Percentiles rank a stretch among this genome's conserved stretches.
phyloP scores from a whole-genome alignment of 106 monocot genomes.

The Dactylorhiza incarnata region DNA sequence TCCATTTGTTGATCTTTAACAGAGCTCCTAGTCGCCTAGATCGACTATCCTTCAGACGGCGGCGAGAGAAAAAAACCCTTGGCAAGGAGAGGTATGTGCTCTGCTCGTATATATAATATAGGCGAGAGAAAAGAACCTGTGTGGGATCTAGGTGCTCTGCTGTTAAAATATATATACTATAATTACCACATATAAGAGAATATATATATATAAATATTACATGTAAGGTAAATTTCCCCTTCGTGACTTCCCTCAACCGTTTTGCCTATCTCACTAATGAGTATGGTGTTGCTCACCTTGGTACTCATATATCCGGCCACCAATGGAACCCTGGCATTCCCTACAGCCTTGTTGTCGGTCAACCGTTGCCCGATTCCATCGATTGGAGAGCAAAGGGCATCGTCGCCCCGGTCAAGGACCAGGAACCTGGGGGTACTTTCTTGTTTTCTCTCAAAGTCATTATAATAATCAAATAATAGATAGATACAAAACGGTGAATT shows the following conservation, averaged over 20 bases:
- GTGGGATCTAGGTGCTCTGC: too few species aligned
- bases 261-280: conserved; percentile 93
- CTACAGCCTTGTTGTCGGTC: conserved; percentile 30
- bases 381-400: conserved; percentile 80
- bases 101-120: not conserved
- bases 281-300: conserved; percentile 48
- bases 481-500: not conserved
- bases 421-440: conserved; percentile 69
- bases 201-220: too few species aligned
- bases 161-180: too few species aligned
- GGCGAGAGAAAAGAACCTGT: too few species aligned
- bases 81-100: not conserved
- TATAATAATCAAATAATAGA: not conserved
- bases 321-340: conserved; percentile 14
- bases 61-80: not conserved
- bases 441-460: not conserved
- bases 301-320: conserved; percentile 7
- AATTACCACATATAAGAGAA: too few species aligned
- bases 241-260: conserved; percentile 53
- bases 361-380: conserved; percentile 50
- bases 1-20: conserved; percentile 32
- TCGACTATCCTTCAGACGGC: not conserved
- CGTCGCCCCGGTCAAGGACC: conserved; percentile 61
- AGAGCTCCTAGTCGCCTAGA: not conserved
- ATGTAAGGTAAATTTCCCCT: too few species aligned